Evolutionary conservation across 306 rosid genomes (phyloP).

Genomic region (Fragaria iinumae): DNA sequence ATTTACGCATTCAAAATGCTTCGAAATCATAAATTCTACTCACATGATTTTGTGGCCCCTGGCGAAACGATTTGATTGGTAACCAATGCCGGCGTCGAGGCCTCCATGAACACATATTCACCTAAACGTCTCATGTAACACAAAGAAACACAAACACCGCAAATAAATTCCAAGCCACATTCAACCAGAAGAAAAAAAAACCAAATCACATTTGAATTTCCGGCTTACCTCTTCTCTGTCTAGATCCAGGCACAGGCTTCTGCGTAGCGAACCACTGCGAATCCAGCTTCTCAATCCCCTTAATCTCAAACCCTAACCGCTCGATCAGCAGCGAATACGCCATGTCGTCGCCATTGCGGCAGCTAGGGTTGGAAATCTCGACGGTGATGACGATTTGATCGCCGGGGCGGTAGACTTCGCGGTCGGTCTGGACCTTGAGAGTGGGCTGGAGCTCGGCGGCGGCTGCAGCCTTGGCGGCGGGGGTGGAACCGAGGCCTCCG

Average conservation of each 20-base stretch:
- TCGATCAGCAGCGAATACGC: conserved; percentile 67
- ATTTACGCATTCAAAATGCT: not conserved
- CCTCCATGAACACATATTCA: conserved; percentile 71
- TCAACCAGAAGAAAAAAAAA: not conserved
- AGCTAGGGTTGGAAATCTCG: conserved; percentile 60
- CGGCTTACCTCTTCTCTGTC: conserved; percentile 67
- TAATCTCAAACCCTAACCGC: conserved; percentile 77
- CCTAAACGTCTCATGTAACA: conserved; percentile 42
- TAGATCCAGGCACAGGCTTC: conserved; percentile 71
- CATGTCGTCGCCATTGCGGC: conserved; percentile 31
- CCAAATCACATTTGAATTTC: not conserved
- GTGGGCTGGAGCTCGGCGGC: conserved; percentile 40
- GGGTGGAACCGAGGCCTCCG: conserved; percentile 47
- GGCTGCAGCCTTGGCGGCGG: conserved; percentile 19
- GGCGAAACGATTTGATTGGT: conserved; percentile 74
- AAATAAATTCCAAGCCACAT: conserved; percentile 10
- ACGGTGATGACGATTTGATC: conserved; percentile 71
- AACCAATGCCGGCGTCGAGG: conserved; percentile 57
- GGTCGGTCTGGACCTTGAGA: conserved; percentile 70
- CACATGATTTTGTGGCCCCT: conserved; percentile 81
- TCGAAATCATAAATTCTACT: conserved; percentile 18
- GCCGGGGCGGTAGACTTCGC: conserved; percentile 84
- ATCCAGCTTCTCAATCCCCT: conserved; percentile 81
- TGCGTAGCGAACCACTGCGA: conserved; percentile 89
- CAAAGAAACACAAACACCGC: conserved; percentile 12